phyloP scores from a whole-genome alignment of 2,329 filamentous ascomycete species.

The Fusarium sp. region DNA sequence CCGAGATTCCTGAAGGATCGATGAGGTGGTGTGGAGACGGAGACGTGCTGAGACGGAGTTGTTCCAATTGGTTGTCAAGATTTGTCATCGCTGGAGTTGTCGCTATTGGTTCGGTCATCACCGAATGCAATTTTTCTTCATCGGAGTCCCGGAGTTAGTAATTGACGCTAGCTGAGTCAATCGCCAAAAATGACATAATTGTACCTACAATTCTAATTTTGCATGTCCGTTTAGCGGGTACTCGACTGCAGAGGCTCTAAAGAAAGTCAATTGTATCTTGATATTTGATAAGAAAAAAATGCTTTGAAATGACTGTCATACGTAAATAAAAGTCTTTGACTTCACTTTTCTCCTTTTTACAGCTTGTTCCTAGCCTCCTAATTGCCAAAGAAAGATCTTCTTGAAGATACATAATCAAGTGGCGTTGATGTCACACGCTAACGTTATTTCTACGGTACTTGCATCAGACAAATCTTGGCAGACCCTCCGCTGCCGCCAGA shows the following conservation, averaged over 20 bases:
- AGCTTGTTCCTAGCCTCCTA: no score
- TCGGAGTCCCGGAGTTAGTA: constrained; percentile 24
- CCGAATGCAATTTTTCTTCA: neutral
- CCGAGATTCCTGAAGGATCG: neutral
- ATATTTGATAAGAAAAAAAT: no score
- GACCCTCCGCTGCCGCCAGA: neutral
- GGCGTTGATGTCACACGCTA: no score
- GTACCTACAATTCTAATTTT: no score
- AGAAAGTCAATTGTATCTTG: no score
- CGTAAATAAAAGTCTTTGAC: no score
- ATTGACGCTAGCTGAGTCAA: constrained; percentile 6
- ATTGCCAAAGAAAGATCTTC: no score
- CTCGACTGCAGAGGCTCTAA: no score
- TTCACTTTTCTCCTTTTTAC: no score
- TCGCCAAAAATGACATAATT: constrained; percentile 17
- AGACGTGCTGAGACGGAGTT: neutral
- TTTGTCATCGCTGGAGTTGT: neutral
- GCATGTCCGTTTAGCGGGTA: neutral
- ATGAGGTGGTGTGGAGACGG: neutral
- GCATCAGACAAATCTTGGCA: neutral
- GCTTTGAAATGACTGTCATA: no score
- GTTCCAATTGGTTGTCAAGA: neutral
- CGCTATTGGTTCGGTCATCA: neutral
- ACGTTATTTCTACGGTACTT: no score
- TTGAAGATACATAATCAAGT: no score